Evolutionary conservation across 345 rosid species (phyloP), one percentile per base, ranked within the genome.

Genomic region (Brassica nigra): DNA sequence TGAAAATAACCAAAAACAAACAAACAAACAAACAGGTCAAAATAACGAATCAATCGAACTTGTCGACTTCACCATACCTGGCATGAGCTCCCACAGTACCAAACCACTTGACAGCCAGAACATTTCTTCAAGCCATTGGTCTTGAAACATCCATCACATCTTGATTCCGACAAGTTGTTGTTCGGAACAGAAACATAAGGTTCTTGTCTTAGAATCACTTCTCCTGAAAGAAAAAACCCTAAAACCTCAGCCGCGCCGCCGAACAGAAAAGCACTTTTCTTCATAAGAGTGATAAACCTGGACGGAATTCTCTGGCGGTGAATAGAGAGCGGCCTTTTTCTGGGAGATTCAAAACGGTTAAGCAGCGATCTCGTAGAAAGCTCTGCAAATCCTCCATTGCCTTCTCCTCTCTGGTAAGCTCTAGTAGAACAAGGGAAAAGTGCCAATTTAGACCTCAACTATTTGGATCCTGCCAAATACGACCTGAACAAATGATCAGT

Each of bases 61-160:
- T 9, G 2, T 30, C 63, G 4, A 16, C 9, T 52, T 14, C 10
- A 28, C 9, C 7, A 31, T 31, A 92, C 99, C 97, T 95, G 99
- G 78, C 99, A 95, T 1, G 84, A 61, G 83, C 88, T 84, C 30
- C 95, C 88, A 69, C 99, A 91, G 81, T 88, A 93, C 91, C 89
- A 91, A 28, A 78, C 97, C 5, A 80, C 90, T 76, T 86, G 90
- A 82, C 97, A 93, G 78, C 59, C 89, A 3, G 91, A 90, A 74
- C 98, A 95, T 70, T 85, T 90, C 85, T 91, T 95, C 7, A 91
- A 87, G 71, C 80, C 84, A 62, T 72, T 58, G 1, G 86, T 83
- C 23, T 76, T 34, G 81, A 92, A 93, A 78, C 98, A 88, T 63
- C 86, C 87, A 36, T 89, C 90, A 64, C 98, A 95, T 18, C 94